Evolutionary conservation across 75 land plant species (phyloP), one percentile per base, ranked within the genome.

Genomic region (Isoetes taiwanensis): DNA sequence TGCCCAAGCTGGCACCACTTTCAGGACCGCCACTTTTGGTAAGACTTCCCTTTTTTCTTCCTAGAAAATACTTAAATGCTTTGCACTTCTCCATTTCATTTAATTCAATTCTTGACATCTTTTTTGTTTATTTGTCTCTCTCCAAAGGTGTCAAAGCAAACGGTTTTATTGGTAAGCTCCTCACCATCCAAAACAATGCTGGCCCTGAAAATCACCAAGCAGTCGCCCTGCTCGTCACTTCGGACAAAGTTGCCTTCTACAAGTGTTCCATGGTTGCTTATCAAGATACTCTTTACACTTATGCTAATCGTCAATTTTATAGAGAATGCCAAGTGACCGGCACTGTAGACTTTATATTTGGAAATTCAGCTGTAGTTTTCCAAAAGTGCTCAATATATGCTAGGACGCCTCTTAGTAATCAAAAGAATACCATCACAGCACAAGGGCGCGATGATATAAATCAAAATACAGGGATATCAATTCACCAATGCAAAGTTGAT

Each of bases 271-370:
- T 82, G 29, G 62, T 68, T 25, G 77, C 79, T 0, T 82, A 78
- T 67, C 86, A 82, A 58, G 86, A 82, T 72, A 76, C 81, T 1
- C 67, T 82, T 32, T 82, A 78, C 59, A 59, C 65, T 0, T 69
- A 72, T 38, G 40, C 72, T 31, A 53, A 67, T 48, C 70, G 79
- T 10, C 83, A 80, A 29, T 76, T 72, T 69, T 75, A 64, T 63
- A 34, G 70, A 2, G 56, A 71, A 53, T 71, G 75, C 63, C 27
- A 61, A 40, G 71, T 81, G 38, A 0, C 68, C 14, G 84, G 84
- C 42, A 73, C 83, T 20, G 37, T 76, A 21, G 83, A 80, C 70
- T 77, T 81, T 70, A 73, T 81, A 29, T 85, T 85, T 55, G 90
- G 90, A 27, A 85, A 85, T 56, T 75, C 79, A 6, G 78, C 73